phyloP scores from a whole-genome alignment of 257 asterid genomes.

The Solanum corneliomulleri region DNA sequence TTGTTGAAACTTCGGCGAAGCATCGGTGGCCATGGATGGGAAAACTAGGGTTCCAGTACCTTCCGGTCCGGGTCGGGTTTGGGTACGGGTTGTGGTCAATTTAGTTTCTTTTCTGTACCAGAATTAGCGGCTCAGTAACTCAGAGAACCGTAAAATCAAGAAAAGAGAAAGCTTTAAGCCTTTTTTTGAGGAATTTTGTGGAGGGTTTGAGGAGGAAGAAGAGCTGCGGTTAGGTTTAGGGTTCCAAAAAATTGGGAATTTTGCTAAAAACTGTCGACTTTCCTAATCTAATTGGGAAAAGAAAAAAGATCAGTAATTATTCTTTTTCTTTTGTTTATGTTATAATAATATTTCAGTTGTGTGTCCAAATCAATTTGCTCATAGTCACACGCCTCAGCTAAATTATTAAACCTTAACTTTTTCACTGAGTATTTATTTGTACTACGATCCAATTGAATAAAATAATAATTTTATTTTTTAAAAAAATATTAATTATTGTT shows the following conservation, averaged over 20 bases:
- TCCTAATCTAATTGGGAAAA: neutral
- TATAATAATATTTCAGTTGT: neutral
- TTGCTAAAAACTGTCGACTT: neutral
- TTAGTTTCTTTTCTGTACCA: neutral
- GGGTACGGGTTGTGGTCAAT: neutral
- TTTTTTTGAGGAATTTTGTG: neutral
- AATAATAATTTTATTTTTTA: too few relatives aligned
- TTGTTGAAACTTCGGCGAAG: conserved; percentile 57
- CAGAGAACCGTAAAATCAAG: neutral
- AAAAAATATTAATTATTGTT: too few relatives aligned
- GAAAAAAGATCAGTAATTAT: neutral
- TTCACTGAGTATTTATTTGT: neutral
- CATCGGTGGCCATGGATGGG: conserved; percentile 59
- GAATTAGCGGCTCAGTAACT: neutral
- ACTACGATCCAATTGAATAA: neutral
- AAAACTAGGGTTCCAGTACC: neutral
- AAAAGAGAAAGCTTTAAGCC: neutral
- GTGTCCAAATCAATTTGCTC: neutral
- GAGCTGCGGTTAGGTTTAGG: neutral
- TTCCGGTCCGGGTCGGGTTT: neutral
- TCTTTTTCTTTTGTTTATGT: neutral
- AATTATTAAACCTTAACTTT: neutral
- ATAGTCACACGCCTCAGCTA: neutral
- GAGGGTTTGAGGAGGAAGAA: neutral
- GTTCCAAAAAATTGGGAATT: neutral